phyloP scores from a whole-genome alignment of 2,329 filamentous ascomycete species.

The Ophiocordyceps robertsii region DNA sequence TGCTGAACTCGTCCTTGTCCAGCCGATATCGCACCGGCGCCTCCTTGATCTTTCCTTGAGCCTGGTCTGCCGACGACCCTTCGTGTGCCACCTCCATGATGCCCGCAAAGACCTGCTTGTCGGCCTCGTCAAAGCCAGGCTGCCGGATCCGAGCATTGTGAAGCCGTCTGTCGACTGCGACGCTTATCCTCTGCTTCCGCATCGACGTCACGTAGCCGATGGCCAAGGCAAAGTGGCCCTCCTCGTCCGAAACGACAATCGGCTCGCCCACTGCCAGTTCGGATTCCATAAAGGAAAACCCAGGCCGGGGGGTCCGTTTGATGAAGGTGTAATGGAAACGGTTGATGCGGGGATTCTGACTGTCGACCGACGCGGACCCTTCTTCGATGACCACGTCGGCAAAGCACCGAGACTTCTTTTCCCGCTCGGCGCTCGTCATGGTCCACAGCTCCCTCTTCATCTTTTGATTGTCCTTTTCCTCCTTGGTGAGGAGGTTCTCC shows the following conservation, averaged over 20 bases:
- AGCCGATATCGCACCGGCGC: constrained; percentile 62
- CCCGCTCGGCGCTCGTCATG: constrained; percentile 78
- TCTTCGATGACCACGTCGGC: constrained; percentile 74
- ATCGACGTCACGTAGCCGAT: constrained; percentile 81
- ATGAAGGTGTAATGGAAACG: constrained; percentile 76
- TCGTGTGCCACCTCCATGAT: constrained; percentile 71
- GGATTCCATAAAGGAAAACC: constrained; percentile 82
- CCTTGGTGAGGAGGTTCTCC: constrained; percentile 85
- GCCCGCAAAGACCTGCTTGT: constrained; percentile 77
- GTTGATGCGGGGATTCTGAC: constrained; percentile 70
- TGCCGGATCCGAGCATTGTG: constrained; percentile 73
- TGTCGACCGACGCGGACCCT: constrained; percentile 57
- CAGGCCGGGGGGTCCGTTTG: constrained; percentile 47
- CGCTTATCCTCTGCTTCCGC: constrained; percentile 61
- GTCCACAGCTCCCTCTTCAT: constrained; percentile 89
- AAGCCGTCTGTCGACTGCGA: constrained; percentile 79
- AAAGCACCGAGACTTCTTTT: constrained; percentile 82
- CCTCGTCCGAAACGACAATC: constrained; percentile 90
- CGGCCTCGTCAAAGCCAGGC: constrained; percentile 58
- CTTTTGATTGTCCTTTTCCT: constrained; percentile 82
- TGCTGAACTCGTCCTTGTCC: constrained; percentile 97
- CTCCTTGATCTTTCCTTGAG: constrained; percentile 36
- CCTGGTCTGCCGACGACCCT: constrained; percentile 34
- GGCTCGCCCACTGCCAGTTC: constrained; percentile 80
- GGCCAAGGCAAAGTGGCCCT: constrained; percentile 87